These are phyloP conservation scores for Ophiocytium majus DNA, from an alignment of 352 stramenopile genomes.

Conservation along the genomic window DNA sequence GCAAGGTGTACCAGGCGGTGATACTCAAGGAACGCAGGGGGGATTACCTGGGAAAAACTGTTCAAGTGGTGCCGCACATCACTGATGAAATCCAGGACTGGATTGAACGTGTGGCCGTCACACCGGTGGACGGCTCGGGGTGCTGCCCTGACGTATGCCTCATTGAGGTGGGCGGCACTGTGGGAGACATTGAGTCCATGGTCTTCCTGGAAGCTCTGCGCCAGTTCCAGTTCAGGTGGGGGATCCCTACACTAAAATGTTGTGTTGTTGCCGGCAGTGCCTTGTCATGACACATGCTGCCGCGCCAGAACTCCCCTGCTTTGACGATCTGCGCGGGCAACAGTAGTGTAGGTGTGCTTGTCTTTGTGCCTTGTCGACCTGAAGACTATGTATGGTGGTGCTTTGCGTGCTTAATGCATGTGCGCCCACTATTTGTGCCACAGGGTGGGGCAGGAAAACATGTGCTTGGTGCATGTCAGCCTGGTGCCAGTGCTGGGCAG, in stretches of 20 bases:
- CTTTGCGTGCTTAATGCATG: not conserved
- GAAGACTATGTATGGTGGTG: not conserved
- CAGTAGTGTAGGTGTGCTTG: not conserved
- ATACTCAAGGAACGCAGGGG: constrained; percentile 91
- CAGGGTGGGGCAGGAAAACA: constrained; percentile 90
- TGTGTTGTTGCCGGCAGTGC: too few relatives aligned
- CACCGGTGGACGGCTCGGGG: constrained; percentile 81
- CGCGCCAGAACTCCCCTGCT: not conserved
- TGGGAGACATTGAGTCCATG: constrained; percentile 99
- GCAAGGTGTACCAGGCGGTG: constrained; percentile 93
- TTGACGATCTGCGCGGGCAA: not conserved
- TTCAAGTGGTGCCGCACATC: constrained; percentile 74
- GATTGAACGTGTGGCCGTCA: constrained; percentile 95
- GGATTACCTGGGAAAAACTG: constrained; percentile 98
- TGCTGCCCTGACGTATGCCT: constrained; percentile 91
- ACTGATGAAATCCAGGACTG: constrained; percentile 87
- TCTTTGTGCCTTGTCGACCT: not conserved
- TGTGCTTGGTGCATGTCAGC: constrained; percentile 97
- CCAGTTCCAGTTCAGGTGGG: constrained; percentile 76
- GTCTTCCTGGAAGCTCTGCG: constrained; percentile 98
- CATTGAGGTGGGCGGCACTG: constrained; percentile 95
- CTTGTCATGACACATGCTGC: too few relatives aligned
- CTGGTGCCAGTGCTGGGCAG: constrained; percentile 95
- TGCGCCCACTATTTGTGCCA: not conserved
- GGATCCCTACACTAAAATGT: too few relatives aligned